Evolutionary conservation across 768 basidiomycete species (phyloP).

Genomic region (Xerocomellus chrysenteron): DNA sequence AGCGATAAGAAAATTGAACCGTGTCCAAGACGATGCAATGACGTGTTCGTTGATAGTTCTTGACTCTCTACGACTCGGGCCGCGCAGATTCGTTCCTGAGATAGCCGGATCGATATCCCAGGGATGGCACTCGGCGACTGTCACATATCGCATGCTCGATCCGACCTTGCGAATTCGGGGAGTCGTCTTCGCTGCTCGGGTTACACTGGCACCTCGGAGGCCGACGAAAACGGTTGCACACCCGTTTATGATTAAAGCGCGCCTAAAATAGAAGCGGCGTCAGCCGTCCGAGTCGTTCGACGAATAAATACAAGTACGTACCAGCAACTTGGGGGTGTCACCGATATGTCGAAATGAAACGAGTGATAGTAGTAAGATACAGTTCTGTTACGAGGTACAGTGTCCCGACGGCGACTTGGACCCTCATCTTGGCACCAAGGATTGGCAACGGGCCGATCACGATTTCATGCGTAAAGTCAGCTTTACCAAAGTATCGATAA

Average conservation of each 20-base stretch:
- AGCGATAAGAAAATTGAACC: neutral
- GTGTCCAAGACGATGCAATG: neutral
- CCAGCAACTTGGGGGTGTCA: neutral
- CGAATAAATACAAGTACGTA: neutral
- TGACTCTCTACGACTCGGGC: too few species aligned
- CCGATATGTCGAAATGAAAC: conserved; percentile 2
- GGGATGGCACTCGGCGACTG: too few species aligned
- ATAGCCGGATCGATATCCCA: neutral
- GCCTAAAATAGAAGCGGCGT: neutral
- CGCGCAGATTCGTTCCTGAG: neutral
- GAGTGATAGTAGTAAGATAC: neutral
- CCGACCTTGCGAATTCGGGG: too few species aligned
- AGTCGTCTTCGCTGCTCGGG: neutral
- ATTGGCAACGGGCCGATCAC: neutral
- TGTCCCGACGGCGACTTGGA: neutral
- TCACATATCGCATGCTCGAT: neutral
- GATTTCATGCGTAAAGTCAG: neutral
- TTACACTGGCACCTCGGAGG: neutral
- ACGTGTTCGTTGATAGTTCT: neutral
- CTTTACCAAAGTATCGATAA: too few species aligned
- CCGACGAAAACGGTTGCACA: neutral
- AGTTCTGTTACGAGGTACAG: neutral
- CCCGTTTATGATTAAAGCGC: neutral
- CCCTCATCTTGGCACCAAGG: neutral
- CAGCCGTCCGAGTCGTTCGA: neutral